phyloP scores from a whole-genome alignment of 1,139 yeast species.

The Hyphopichia fennica region DNA sequence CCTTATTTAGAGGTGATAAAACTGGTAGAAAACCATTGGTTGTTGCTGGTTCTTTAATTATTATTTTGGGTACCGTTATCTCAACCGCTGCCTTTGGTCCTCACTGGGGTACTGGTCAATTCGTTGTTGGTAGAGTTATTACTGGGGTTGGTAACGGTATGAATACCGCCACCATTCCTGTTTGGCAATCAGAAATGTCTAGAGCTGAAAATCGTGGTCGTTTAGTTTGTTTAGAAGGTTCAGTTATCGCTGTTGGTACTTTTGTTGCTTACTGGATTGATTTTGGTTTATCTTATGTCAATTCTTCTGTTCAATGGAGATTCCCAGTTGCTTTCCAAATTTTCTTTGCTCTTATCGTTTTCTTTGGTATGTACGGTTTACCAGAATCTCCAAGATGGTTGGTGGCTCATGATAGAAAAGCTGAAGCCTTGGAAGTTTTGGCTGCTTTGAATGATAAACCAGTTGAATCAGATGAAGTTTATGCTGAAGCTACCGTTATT shows the following conservation, averaged over 20 bases:
- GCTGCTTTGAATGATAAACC: background rate
- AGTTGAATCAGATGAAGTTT: slow-evolving; percentile 45
- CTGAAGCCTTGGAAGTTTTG: slow-evolving; percentile 38
- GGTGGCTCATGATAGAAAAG: slow-evolving; percentile 49
- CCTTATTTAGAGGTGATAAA: slow-evolving; percentile 37
- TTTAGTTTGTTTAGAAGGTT: slow-evolving; percentile 33
- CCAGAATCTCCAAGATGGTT: slow-evolving; percentile 82
- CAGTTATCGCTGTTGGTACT: slow-evolving; percentile 55
- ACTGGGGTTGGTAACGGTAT: slow-evolving; percentile 44
- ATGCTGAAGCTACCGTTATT: slow-evolving; percentile 43
- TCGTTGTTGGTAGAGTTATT: slow-evolving; percentile 46
- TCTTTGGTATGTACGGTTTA: slow-evolving; percentile 37
- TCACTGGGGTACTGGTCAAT: slow-evolving; percentile 36
- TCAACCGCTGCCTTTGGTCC: slow-evolving; percentile 33
- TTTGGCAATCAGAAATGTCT: slow-evolving; percentile 38
- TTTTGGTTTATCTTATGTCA: slow-evolving; percentile 64
- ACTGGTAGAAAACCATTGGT: slow-evolving; percentile 49
- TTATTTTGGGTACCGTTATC: slow-evolving; percentile 45
- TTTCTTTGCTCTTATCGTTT: slow-evolving; percentile 37
- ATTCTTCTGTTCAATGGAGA: slow-evolving; percentile 51
- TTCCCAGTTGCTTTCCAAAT: slow-evolving; percentile 50
- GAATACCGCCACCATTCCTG: slow-evolving; percentile 41
- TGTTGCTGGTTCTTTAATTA: slow-evolving; percentile 36
- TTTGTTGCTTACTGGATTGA: slow-evolving; percentile 56
- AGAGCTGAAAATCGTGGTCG: slow-evolving; percentile 37